These are phyloP conservation scores for Allium cepa DNA, from an alignment of 106 monocot species.

Conservation along the genomic window DNA sequence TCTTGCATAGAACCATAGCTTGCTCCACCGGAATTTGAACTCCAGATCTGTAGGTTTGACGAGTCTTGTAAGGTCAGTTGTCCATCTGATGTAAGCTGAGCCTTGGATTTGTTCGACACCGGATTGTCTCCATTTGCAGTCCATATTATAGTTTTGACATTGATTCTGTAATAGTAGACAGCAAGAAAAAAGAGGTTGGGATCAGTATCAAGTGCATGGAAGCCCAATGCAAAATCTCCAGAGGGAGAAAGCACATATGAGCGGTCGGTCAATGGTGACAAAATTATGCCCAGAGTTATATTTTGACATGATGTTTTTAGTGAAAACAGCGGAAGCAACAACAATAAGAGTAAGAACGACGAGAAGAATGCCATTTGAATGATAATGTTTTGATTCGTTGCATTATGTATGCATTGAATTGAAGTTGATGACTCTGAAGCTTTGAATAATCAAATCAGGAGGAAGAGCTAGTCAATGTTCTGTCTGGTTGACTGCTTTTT, in stretches of 20 bases:
- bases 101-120: not conserved
- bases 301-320: not conserved
- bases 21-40: not conserved
- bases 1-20: constrained; percentile 4
- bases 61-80: constrained; percentile 1
- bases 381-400: no score
- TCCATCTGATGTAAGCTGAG: not conserved
- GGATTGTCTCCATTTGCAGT: not conserved
- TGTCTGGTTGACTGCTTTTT: no score
- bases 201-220: constrained; percentile 4
- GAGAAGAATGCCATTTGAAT: no score
- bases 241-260: constrained; percentile 5
- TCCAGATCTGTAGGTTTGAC: constrained; percentile 10
- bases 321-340: no score
- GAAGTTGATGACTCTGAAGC: no score
- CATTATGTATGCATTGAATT: no score
- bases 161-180: constrained; percentile 13
- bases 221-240: constrained; percentile 23
- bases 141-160: constrained; percentile 6
- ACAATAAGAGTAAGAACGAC: no score
- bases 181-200: constrained; percentile 13
- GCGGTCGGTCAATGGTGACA: not conserved
- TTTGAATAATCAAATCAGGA: no score
- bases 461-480: no score
- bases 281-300: not conserved